Base-by-base conservation (phyloP, 805 yeast species). In the Metschnikowia reukaufii region DNA sequence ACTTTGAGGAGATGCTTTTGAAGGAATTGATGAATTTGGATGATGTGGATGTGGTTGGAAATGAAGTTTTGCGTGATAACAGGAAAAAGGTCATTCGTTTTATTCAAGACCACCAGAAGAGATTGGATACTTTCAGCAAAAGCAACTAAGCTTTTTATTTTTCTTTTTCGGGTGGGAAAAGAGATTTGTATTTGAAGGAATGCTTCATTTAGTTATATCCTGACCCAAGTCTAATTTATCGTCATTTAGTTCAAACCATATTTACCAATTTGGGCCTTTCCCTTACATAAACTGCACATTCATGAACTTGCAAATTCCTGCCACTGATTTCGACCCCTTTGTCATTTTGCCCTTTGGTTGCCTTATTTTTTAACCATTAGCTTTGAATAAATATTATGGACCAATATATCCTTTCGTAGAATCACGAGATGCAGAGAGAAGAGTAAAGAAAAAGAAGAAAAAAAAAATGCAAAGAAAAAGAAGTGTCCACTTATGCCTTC, bases 1-100 rank as follows among this genome's bases (percentile, higher is more conserved):
- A 73, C 60, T 81, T 72, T 61, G 84, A 82, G 56, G 95, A 86
- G 62, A 77, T 77, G 74, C 65, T 86, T 36, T 68, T 86, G 62
- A 84, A 85, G 60, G 73, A 83, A 51, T 64, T 86, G 54, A 74
- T 86, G 73, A 79, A 75, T 50, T 68, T 87, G 45, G 95, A 87
- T 57, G 82, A 78, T 2, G 71, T 87, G 30, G 86, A 83, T 50
- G 73, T 72, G 23, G 72, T 67, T 8, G 78, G 78, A 39, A 77
- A 74, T 57, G 77, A 67, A 1, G 66, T 70, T 1, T 67, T 86
- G 53, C 78, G 87, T 52, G 69, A 70, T 19, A 73, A 73, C 59
- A 74, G 95, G 54, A 85, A 81, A 59, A 73, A 70, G 42, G 75
- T 77, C 8, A 82, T 87, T 54, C 81, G 76, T 55, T 65, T 71